Base-by-base conservation (phyloP, 2,329 filamentous ascomycete species). In the Colletotrichum viniferum region DNA sequence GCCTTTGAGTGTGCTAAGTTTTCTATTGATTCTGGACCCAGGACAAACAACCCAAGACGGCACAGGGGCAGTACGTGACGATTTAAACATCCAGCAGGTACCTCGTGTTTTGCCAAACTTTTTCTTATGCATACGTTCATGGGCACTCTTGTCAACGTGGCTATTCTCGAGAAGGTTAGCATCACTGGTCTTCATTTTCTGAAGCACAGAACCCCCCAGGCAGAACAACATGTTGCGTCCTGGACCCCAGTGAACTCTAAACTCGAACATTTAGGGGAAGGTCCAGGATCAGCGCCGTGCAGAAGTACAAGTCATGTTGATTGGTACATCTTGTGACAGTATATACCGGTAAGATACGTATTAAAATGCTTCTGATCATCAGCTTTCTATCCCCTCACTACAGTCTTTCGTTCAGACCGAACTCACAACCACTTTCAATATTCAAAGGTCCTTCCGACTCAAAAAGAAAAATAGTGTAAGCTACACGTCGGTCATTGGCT, bases 11-110 rank as follows among this genome's bases (percentile, higher is more conserved):
- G 43, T 52, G 5, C n/a, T 13, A 13, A 52, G 43, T 13, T 21
- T 52, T 48, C 10, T 1, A 1, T 1, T 48, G 43, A 7, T 48
- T 21, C 18, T 21, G 0, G 2, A 0, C 43, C 9, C 43, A 1
- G n/a, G 1, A 21, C 10, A 21, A 21, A 48, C 43, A 48, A 21
- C 14, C n/a, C 43, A n/a, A 21, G n/a, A 21, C 10, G 13, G 18
- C 38, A 48, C 8, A 18, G n/a, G 10, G n/a, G 10, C 43, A 0
- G n/a, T 13, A 52, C 43, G 13, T n/a, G 38, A n/a, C 18, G 16
- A 48, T 3, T 13, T 0, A 18, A 52, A 21, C 38, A 52, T 21
- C 10, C 10, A 52, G 10, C 10, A 21, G n/a, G n/a, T 52, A 21
- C 10, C 0, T 21, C 43, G n/a, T 21, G 6, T 52, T 52, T 52